Percentiles rank a stretch among this genome's conserved stretches.
These are phyloP conservation scores for Cubamyces lactineus DNA, from an alignment of 768 basidiomycete species.

Conservation along the genomic window DNA sequence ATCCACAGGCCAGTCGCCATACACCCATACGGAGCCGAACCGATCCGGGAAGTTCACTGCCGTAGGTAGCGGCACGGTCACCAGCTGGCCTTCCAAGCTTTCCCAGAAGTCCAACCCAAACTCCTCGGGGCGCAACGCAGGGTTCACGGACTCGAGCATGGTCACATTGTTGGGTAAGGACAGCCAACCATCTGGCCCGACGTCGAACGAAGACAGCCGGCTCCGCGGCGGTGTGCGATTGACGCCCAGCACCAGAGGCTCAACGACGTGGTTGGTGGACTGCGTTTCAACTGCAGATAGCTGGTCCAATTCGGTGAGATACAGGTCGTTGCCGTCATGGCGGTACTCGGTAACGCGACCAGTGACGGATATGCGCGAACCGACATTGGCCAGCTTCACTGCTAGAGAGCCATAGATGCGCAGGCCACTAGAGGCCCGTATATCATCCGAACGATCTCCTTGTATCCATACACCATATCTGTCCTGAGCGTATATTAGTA, in stretches of 20 bases:
- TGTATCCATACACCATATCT: slow-evolving; percentile 52
- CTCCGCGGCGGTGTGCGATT: slow-evolving; percentile 58
- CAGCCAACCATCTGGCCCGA: slow-evolving; percentile 56
- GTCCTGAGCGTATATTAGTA: slow-evolving; percentile 35
- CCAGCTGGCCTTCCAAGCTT: slow-evolving; percentile 61
- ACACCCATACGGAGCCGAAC: slow-evolving; percentile 62
- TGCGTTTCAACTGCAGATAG: slow-evolving; percentile 48
- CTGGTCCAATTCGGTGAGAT: slow-evolving; percentile 50
- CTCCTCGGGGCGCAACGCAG: slow-evolving; percentile 50
- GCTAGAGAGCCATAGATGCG: slow-evolving; percentile 49
- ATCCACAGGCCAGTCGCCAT: slow-evolving; percentile 58
- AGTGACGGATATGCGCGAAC: slow-evolving; percentile 50
- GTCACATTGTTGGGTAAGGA: slow-evolving; percentile 58
- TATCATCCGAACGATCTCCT: slow-evolving; percentile 47
- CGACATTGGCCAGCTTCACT: slow-evolving; percentile 43
- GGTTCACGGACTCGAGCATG: slow-evolving; percentile 48
- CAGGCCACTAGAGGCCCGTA: slow-evolving; percentile 54
- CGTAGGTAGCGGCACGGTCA: slow-evolving; percentile 52
- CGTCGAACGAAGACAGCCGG: slow-evolving; percentile 51
- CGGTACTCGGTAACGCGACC: slow-evolving; percentile 56
- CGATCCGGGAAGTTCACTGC: slow-evolving; percentile 53
- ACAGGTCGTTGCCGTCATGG: slow-evolving; percentile 49
- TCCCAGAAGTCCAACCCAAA: slow-evolving; percentile 70
- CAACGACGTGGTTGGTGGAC: slow-evolving; percentile 49
- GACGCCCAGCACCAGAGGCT: slow-evolving; percentile 53